A percentile compares a stretch with the other conserved stretches of the same genome.
phyloP scores from a whole-genome alignment of 345 rosid species.

The Bruguiera sexangula region DNA sequence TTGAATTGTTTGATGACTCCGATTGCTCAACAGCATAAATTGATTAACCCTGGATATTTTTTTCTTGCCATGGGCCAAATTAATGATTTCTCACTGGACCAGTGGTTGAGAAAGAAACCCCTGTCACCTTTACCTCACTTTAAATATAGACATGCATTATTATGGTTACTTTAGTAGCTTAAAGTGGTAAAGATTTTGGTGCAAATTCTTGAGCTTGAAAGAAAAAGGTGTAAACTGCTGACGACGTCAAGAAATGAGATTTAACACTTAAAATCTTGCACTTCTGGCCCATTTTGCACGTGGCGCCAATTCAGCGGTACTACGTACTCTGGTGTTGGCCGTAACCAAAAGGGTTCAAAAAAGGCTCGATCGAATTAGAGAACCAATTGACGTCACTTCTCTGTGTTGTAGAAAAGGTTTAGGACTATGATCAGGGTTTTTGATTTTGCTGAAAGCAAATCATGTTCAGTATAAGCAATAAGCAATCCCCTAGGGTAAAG shows the following conservation, averaged over 20 bases:
- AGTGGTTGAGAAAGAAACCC: background rate
- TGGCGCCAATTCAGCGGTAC: slow-evolving; percentile 27
- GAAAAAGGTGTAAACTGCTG: too few relatives aligned
- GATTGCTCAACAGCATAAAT: background rate
- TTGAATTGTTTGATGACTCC: too few relatives aligned
- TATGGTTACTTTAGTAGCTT: background rate
- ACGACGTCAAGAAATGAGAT: background rate
- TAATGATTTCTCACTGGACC: background rate
- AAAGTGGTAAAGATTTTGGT: background rate
- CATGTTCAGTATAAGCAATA: too few relatives aligned
- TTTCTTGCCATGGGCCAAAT: background rate
- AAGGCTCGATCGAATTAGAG: background rate
- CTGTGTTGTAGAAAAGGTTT: too few relatives aligned
- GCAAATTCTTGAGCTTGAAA: too few relatives aligned
- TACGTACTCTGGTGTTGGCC: background rate
- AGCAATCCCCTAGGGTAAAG: background rate
- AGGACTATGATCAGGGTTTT: slow-evolving; percentile 1
- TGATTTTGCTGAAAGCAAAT: slow-evolving; percentile 7
- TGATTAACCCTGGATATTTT: background rate
- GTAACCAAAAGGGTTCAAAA: background rate
- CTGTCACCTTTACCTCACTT: slow-evolving; percentile 7
- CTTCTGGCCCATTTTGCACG: slow-evolving; percentile 7
- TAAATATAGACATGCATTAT: slow-evolving; percentile 6
- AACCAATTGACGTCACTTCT: too few relatives aligned
- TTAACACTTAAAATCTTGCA: slow-evolving; percentile 12